These are phyloP conservation scores for Croton laevigatus DNA, from an alignment of 441 rosid genomes.

Conservation along the genomic window DNA sequence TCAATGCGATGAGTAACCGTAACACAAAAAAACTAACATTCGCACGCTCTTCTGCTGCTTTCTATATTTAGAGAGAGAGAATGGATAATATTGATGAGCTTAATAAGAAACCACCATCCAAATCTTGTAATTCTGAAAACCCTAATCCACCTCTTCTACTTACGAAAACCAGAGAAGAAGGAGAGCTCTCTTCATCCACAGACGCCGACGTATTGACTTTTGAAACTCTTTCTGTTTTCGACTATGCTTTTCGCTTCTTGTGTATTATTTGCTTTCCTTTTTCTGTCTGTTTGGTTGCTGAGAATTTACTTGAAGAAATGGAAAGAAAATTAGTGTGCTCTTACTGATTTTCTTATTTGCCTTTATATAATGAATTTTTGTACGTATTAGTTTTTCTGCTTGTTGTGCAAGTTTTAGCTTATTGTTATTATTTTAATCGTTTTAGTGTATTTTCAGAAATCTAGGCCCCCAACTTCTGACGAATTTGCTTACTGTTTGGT, in stretches of 20 bases:
- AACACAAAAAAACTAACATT: background rate
- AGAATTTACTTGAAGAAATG: constrained; percentile 11
- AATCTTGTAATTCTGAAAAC: constrained; percentile 20
- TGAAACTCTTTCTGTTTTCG: constrained; percentile 8
- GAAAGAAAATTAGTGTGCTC: constrained; percentile 3
- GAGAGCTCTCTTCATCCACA: constrained; percentile 72
- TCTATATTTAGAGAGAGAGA: background rate
- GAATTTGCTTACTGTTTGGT: background rate
- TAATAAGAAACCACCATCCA: constrained; percentile 11
- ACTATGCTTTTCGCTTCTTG: background rate
- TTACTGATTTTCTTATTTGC: background rate
- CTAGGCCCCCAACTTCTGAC: background rate
- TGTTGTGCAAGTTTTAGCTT: background rate
- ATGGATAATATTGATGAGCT: constrained; percentile 26
- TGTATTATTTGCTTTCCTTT: background rate
- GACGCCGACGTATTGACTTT: constrained; percentile 52
- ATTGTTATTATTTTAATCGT: background rate
- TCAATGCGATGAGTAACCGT: background rate
- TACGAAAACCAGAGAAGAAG: constrained; percentile 63
- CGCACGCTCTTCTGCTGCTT: background rate
- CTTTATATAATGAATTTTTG: background rate
- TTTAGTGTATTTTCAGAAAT: background rate
- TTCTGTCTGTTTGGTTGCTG: constrained; percentile 16
- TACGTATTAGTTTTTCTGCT: background rate
- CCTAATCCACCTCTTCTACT: constrained; percentile 25